Percentiles rank a stretch among this genome's conserved stretches.
phyloP scores from a whole-genome alignment of 352 stramenopile species.

The Hyaloperonospora arabidopsidis region DNA sequence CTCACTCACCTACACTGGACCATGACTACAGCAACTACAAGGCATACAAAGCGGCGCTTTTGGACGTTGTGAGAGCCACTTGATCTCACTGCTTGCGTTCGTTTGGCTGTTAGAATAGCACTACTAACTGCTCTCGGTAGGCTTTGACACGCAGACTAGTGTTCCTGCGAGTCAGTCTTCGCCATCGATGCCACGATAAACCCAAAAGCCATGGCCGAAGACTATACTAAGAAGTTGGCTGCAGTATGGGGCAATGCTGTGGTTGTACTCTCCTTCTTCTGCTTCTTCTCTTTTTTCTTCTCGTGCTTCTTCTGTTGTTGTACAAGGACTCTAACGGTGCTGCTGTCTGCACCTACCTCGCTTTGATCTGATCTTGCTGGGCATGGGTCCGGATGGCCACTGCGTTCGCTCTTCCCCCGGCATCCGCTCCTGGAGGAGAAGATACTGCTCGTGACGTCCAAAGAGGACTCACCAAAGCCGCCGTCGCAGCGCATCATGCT shows the following conservation, averaged over 20 bases:
- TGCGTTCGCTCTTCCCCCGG: constrained; percentile 95
- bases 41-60: constrained; percentile 85
- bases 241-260: constrained; percentile 63
- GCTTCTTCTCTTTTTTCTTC: no score
- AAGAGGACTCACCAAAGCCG: constrained; percentile 97
- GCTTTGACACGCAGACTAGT: constrained; percentile 16
- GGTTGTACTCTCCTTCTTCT: no score
- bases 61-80: constrained; percentile 55
- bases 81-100: no score
- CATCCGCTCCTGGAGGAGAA: constrained; percentile 89
- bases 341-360: constrained; percentile 46
- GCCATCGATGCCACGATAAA: constrained; percentile 82
- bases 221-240: constrained; percentile 71
- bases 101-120: no score
- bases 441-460: constrained; percentile 83
- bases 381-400: constrained; percentile 97
- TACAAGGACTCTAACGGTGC: constrained; percentile 2
- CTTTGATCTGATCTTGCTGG: constrained; percentile 94
- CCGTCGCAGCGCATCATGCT: constrained; percentile 95
- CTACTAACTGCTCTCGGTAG: neutral
- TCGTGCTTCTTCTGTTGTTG: neutral
- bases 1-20: no score
- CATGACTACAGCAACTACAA: constrained; percentile 94
- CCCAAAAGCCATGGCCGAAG: constrained; percentile 49
- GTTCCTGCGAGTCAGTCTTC: constrained; percentile 76